Percentiles rank a stretch among this genome's conserved stretches.
Evolutionary conservation across 1,139 yeast genomes (phyloP).

Genomic region (Groenewaldozyma auringiensis): DNA sequence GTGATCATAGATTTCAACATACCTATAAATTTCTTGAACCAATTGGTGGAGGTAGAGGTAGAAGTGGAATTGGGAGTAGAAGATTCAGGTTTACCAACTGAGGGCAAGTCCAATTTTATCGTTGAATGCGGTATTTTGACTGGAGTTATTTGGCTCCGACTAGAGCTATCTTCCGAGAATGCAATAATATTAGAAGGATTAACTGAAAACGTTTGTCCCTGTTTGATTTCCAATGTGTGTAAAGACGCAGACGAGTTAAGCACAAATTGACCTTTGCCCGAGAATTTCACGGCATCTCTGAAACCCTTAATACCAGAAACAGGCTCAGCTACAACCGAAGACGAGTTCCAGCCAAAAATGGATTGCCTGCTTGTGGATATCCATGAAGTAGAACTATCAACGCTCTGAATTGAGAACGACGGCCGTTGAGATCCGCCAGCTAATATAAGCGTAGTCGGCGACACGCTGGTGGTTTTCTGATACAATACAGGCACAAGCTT

Average conservation of each 20-base stretch:
- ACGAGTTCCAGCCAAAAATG: conserved; percentile 28
- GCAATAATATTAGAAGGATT: conserved; percentile 30
- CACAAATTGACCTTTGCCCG: conserved; percentile 30
- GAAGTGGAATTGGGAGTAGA: neutral
- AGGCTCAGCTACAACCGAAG: conserved; percentile 8
- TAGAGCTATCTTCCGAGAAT: conserved; percentile 17
- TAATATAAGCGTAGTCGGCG: conserved; percentile 14
- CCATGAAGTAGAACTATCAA: conserved; percentile 27
- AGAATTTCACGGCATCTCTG: conserved; percentile 14
- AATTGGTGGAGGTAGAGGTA: neutral
- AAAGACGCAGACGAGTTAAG: conserved; percentile 25
- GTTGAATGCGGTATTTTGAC: conserved; percentile 17
- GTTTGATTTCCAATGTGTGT: conserved; percentile 26
- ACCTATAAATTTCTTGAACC: neutral
- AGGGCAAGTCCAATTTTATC: conserved; percentile 13
- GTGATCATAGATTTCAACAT: conserved; percentile 10
- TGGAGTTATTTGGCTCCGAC: conserved; percentile 7
- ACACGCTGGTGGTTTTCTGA: conserved; percentile 21
- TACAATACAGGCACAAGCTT: conserved; percentile 19
- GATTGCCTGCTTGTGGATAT: conserved; percentile 28
- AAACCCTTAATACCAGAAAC: neutral
- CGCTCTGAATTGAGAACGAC: conserved; percentile 23
- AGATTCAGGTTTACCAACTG: no score
- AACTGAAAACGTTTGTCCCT: conserved; percentile 25
- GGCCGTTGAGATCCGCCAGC: conserved; percentile 1